These are phyloP conservation scores for Francoa sonchifolia DNA, from an alignment of 441 rosid species.

Conservation along the genomic window DNA sequence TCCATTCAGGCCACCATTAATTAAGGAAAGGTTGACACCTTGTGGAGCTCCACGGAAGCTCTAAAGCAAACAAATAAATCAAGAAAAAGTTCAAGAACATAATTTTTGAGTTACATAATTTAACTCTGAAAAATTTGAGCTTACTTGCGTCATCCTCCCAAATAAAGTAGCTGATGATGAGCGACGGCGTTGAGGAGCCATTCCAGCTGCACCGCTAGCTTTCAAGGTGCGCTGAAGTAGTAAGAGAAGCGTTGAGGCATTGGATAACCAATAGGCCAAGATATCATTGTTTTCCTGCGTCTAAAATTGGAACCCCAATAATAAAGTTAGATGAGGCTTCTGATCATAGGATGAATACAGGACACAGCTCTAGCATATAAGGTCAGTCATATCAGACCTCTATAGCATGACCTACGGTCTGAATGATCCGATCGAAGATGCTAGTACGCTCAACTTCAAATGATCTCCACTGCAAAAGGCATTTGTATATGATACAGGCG, in stretches of 20 bases:
- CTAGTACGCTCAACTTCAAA: conserved; percentile 96
- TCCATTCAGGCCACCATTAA: conserved; percentile 59
- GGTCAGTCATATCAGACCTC: conserved; percentile 47
- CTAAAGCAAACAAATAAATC: conserved; percentile 30
- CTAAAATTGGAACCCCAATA: conserved; percentile 28
- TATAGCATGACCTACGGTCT: conserved; percentile 86
- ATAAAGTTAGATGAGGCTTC: conserved; percentile 13
- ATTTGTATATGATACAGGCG: conserved; percentile 92
- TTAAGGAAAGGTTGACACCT: conserved; percentile 71
- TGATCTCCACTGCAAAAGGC: conserved; percentile 95
- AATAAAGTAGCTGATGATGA: conserved; percentile 96
- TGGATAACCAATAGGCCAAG: conserved; percentile 95
- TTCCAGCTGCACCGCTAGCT: conserved; percentile 98
- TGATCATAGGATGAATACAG: conserved; percentile 5
- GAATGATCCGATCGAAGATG: conserved; percentile 91
- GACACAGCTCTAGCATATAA: not conserved
- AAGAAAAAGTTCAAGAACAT: too few relatives aligned
- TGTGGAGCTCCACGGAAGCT: conserved; percentile 96
- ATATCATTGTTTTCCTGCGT: conserved; percentile 83
- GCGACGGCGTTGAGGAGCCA: conserved; percentile 97
- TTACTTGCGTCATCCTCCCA: conserved; percentile 94
- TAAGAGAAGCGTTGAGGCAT: conserved; percentile 88
- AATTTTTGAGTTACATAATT: too few relatives aligned
- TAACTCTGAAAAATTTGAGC: conserved; percentile 1
- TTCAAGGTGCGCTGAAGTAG: conserved; percentile 89